phyloP scores from a whole-genome alignment of 495 filamentous ascomycete species.

The Sabuloglossum arenarium region DNA sequence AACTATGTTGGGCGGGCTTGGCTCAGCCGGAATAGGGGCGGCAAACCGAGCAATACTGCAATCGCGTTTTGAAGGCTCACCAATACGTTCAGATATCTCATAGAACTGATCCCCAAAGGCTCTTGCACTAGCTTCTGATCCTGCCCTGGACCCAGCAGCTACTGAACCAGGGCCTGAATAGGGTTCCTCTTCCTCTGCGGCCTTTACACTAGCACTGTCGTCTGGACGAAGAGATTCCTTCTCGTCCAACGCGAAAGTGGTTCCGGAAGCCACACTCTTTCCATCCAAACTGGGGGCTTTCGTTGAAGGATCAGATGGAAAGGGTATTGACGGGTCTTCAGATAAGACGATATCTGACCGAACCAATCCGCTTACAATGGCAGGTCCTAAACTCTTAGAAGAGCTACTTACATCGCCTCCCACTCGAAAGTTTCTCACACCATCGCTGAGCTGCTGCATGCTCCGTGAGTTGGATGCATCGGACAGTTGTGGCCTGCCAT shows the following conservation, averaged over 20 bases:
- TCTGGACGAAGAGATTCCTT: conserved; percentile 86
- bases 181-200: conserved; percentile 71
- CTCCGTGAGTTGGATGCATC: background rate
- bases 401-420: background rate
- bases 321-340: background rate
- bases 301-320: conserved; percentile 38
- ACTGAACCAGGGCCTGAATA: conserved; percentile 52
- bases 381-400: background rate
- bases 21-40: conserved; percentile 3
- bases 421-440: background rate
- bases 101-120: conserved; percentile 58
- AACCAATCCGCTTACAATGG: background rate
- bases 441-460: background rate
- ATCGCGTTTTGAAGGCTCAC: conserved; percentile 8
- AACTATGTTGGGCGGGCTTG: background rate
- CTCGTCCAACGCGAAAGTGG: conserved; percentile 81
- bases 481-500: background rate
- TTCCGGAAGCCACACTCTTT: conserved; percentile 78
- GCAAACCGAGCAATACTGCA: background rate
- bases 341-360: background rate
- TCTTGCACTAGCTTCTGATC: conserved; percentile 56
- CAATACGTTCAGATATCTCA: conserved; percentile 40
- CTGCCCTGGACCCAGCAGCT: conserved; percentile 49
- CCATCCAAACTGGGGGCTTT: conserved; percentile 78
- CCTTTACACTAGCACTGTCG: conserved; percentile 83